Base-by-base conservation (phyloP, 1,284 basidiomycete species). In the Cryptococcus sp. region DNA sequence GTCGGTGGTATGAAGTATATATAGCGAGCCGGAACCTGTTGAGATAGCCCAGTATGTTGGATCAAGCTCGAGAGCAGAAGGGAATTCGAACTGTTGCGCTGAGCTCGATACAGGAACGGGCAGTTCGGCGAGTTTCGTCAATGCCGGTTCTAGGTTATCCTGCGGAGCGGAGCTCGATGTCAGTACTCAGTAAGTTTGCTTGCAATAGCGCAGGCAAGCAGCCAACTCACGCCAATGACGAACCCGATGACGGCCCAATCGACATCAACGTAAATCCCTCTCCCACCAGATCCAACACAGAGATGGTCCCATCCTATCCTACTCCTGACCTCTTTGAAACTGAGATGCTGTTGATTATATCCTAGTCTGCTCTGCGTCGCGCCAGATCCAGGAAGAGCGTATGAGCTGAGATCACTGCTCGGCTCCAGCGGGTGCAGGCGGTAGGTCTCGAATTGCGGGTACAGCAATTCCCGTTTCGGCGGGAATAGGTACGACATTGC, bases 281-380 rank as follows among this genome's bases (percentile, higher is more conserved):
- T 81, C 7, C 80, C 79, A 23, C 81, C 78, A 7, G 70, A 65
- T 11, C 83, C 83, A 0, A 86, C 77, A 11, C 81, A 76, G 3
- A 95, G 82, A 71, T 94, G 93, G 67, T 95, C 92, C 78, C 92
- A 89, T 34, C 85, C 83, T 47, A 94, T 91, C 44, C 93, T 82
- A 61, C 86, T 87, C 69, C 89, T 86, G 39, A 92, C 87, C 70
- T 95, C 91, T 51, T 71, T 70, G 62, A 75, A 77, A 13, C 66
- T 65, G 13, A 76, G 62, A 44, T 67, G 67, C 43, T 73, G 69
- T 0, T 57, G 49, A 39, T 54, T 56, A 47, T 73, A 66, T 13
- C 66, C 66, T 19, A 74, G 59, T 13, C 75, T 63, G 44, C 65
- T 63, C 49, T 75, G 73, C 1, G 75, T 77, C 10, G 75, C 72